Conservation (phyloP, 257 asterid species). For the Cinchona pubescens region DNA sequence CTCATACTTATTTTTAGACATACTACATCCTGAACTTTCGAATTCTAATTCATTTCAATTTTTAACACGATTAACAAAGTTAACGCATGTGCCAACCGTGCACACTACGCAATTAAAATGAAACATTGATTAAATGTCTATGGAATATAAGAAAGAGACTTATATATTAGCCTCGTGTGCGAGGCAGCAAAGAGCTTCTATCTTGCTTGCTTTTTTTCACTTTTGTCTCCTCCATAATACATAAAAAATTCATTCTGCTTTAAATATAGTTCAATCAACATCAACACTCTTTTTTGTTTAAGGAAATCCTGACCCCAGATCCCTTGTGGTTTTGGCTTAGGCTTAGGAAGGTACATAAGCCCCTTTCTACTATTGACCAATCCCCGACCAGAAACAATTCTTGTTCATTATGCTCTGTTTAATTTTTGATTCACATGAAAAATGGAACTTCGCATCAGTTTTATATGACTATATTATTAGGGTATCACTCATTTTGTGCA, state of each 20-base stretch:
- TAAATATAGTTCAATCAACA: conserved; percentile 31
- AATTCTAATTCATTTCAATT: too few relatives aligned
- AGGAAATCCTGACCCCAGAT: conserved; percentile 42
- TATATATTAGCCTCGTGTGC: conserved; percentile 7
- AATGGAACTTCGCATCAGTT: background rate
- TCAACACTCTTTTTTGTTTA: conserved; percentile 35
- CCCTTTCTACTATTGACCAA: conserved; percentile 23
- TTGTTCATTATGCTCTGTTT: background rate
- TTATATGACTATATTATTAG: background rate
- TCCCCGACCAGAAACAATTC: conserved; percentile 18
- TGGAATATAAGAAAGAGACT: background rate
- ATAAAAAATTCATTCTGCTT: background rate
- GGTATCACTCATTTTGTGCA: conserved; percentile 10
- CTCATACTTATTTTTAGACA: too few relatives aligned
- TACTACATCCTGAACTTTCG: too few relatives aligned
- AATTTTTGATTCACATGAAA: background rate
- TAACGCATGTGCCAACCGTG: too few relatives aligned
- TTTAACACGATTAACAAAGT: too few relatives aligned
- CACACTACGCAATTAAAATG: too few relatives aligned
- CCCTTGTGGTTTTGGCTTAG: background rate
- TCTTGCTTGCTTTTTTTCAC: conserved; percentile 5
- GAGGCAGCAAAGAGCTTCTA: background rate
- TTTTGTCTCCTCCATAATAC: background rate
- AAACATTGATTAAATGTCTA: too few relatives aligned
- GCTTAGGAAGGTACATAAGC: background rate